Evolutionary conservation across 371 early-diverging fungal genomes (phyloP).

Genomic region (Massospora cicadina): DNA sequence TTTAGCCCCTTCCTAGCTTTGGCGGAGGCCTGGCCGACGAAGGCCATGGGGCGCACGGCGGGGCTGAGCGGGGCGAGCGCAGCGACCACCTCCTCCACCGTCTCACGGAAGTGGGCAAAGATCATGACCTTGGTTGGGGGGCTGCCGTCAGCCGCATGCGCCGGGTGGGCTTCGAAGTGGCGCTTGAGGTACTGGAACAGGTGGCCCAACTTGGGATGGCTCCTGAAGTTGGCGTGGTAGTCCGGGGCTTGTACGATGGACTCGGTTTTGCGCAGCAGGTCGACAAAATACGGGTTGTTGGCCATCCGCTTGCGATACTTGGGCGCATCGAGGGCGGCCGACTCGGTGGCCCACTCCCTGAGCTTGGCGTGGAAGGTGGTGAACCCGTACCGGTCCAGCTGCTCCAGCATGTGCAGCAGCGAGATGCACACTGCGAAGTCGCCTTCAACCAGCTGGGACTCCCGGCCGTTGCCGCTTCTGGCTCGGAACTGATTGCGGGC

Average conservation of each 20-base stretch:
- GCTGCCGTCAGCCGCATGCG: background rate
- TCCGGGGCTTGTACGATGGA: conserved; percentile 22
- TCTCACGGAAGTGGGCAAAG: conserved; percentile 70
- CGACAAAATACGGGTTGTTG: conserved; percentile 18
- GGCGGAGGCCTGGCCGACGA: conserved; percentile 64
- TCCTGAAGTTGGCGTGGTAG: conserved; percentile 70
- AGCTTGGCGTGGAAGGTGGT: background rate
- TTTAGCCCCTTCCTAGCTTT: conserved; percentile 28
- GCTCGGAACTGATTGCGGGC: conserved; percentile 23
- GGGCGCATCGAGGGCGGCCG: background rate
- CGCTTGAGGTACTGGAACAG: conserved; percentile 32
- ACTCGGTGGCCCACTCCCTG: background rate
- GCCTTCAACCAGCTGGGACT: background rate
- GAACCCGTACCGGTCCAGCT: background rate
- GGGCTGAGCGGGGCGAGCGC: conserved; percentile 44
- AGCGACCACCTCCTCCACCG: conserved; percentile 67
- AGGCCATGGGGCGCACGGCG: conserved; percentile 41
- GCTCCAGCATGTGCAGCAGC: background rate
- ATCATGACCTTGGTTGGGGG: conserved; percentile 59
- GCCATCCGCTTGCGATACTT: conserved; percentile 7
- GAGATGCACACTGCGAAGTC: conserved; percentile 1
- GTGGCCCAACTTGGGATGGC: conserved; percentile 33
- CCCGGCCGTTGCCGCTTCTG: conserved; percentile 12
- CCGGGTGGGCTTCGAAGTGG: conserved; percentile 11
- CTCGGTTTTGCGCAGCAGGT: conserved; percentile 21